Base-by-base conservation (phyloP, 148 eudicot species). In the Dianthus caryophyllus region DNA sequence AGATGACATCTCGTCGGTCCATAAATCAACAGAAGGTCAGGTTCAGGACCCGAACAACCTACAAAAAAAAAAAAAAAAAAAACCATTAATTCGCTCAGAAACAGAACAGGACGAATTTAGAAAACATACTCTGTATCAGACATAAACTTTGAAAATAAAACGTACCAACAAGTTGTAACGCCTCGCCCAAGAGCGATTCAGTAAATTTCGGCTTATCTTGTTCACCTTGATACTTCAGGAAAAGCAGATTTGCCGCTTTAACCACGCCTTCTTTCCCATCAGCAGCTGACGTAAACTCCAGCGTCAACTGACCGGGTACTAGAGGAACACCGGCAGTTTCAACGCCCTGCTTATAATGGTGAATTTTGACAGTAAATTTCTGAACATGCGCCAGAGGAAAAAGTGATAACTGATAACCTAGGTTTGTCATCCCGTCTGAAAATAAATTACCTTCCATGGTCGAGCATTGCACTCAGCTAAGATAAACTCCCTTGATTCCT, bases 1-100 rank as follows among this genome's bases (percentile, higher is more conserved):
- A 84, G 87, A 79, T 90, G 92, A 78, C 97, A 88, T 85, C 97
- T 82, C 58, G 80, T 76, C 48, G 90, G 90, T 64, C 88, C 97
- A 70, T 90, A 94, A 60, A 86, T 72, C 78, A 94, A 77, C 26
- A 94, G 75, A 57, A 95, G 91, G 49, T 90, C 93, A 49, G 97
- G 97, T 2, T 88, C 89, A 21, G 88, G 84, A 63, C 84, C 88
- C 31, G 73, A 78, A 67, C 71, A 79, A 57, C 96, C 99, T 95
- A 77, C 49, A 21, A 58, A 69, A 25, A 55, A 38, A 2, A 21
- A 58, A 69, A 25, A 55, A 38, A 2, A 54, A 30, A 0, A 18
- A 57, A 54, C 15, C 14, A 46, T 9, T 21, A 50, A 68, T 57
- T 17, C 60, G 68, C 64, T 80, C 24, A 52, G 29, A 24, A 20